These are phyloP conservation scores for Lactarius sp. DNA, from an alignment of 768 basidiomycete genomes.

Conservation along the genomic window DNA sequence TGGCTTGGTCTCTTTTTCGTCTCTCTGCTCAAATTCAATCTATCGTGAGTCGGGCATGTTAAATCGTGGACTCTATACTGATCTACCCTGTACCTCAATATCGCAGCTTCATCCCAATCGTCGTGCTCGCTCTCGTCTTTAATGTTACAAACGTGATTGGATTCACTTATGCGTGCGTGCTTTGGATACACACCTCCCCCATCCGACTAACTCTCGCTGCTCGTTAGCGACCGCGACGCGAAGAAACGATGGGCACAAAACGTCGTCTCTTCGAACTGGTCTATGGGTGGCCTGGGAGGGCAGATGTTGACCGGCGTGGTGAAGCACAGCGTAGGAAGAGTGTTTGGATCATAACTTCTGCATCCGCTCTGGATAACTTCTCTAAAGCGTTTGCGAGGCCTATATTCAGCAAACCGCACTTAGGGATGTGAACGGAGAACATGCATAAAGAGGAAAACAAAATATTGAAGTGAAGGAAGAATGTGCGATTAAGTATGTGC, in stretches of 20 bases:
- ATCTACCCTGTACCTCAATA: conserved; percentile 19
- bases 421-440: background rate
- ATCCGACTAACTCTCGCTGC: background rate
- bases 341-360: conserved; percentile 49
- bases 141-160: conserved; percentile 94
- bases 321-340: conserved; percentile 71
- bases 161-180: conserved; percentile 86
- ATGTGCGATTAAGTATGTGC: conserved; percentile 17
- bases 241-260: conserved; percentile 86
- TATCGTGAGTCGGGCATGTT: conserved; percentile 55
- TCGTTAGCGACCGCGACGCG: conserved; percentile 77
- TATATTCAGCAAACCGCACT: background rate
- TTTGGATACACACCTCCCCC: background rate
- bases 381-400: background rate
- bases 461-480: conserved; percentile 5
- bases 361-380: background rate
- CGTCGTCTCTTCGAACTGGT: conserved; percentile 65
- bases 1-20: conserved; percentile 88
- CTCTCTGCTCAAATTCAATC: conserved; percentile 81
- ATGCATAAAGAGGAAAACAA: background rate
- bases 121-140: conserved; percentile 90
- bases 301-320: conserved; percentile 79
- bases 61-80: background rate
- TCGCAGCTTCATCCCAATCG: conserved; percentile 87
- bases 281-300: conserved; percentile 77